Conservation (phyloP, 345 rosid species). For the Sapria himalayana region DNA sequence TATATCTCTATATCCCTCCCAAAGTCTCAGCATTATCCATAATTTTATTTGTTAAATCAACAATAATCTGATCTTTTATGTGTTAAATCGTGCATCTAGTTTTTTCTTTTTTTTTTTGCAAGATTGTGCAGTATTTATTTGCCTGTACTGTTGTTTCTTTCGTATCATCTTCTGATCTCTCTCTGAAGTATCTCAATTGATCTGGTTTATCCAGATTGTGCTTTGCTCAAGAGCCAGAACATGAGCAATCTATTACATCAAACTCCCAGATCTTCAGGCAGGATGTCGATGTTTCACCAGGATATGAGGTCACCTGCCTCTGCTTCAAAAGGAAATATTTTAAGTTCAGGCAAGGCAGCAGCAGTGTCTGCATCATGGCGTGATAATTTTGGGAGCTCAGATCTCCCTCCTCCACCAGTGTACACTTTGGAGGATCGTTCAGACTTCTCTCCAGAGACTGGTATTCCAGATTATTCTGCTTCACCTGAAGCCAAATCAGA, state of each 20-base stretch:
- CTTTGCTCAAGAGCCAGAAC: too few species aligned
- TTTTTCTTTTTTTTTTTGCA: too few species aligned
- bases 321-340: slow-evolving; percentile 53
- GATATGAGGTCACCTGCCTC: slow-evolving; percentile 83
- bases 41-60: too few species aligned
- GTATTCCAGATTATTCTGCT: slow-evolving; percentile 46
- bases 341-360: slow-evolving; percentile 65
- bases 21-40: too few species aligned
- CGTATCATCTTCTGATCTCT: too few species aligned
- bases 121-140: too few species aligned
- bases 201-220: too few species aligned
- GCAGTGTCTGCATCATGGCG: slow-evolving; percentile 96
- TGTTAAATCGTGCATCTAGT: too few species aligned
- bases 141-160: too few species aligned
- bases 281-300: slow-evolving; percentile 61
- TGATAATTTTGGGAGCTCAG: slow-evolving; percentile 65
- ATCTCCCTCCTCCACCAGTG: slow-evolving; percentile 95
- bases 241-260: slow-evolving; percentile 43
- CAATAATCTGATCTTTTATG: too few species aligned
- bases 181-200: too few species aligned
- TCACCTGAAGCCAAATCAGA: slow-evolving; percentile 58
- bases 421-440: slow-evolving; percentile 75
- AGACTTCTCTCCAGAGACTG: slow-evolving; percentile 76
- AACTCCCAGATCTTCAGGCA: slow-evolving; percentile 62
- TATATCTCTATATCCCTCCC: too few species aligned